A percentile compares a stretch with the other conserved stretches of the same genome.
Evolutionary conservation across 1,139 yeast species (phyloP).

Genomic region (Wickerhamiella infanticola): DNA sequence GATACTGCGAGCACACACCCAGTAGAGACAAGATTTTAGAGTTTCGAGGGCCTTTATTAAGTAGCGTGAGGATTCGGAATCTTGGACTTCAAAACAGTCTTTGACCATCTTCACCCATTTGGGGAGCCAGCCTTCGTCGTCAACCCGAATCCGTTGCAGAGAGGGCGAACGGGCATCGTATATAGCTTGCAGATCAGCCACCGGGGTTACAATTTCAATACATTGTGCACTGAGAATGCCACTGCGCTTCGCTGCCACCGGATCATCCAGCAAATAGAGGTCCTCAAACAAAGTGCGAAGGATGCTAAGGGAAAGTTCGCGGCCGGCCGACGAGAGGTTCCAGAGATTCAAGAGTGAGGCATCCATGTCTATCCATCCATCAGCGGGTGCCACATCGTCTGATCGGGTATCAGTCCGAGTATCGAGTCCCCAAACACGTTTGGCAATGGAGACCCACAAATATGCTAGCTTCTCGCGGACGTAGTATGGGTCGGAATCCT

Average conservation of each 20-base stretch:
- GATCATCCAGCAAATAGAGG: constrained; percentile 80
- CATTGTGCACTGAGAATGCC: constrained; percentile 68
- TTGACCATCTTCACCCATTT: constrained; percentile 51
- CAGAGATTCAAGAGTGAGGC: constrained; percentile 56
- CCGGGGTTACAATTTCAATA: constrained; percentile 68
- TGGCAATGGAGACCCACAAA: constrained; percentile 88
- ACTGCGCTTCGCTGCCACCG: constrained; percentile 70
- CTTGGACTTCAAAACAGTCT: not conserved
- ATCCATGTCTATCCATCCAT: constrained; percentile 92
- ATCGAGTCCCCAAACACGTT: constrained; percentile 66
- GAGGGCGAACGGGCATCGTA: constrained; percentile 52
- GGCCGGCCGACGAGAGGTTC: constrained; percentile 27
- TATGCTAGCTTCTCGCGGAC: constrained; percentile 79
- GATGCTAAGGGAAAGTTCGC: constrained; percentile 58
- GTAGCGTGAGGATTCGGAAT: constrained; percentile 1
- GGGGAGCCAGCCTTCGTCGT: constrained; percentile 73
- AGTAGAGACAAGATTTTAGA: constrained; percentile 75
- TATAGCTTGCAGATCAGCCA: constrained; percentile 41
- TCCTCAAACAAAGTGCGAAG: constrained; percentile 85
- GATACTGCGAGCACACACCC: constrained; percentile 73
- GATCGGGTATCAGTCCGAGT: constrained; percentile 8
- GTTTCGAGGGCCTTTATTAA: constrained; percentile 42
- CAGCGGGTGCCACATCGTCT: constrained; percentile 20
- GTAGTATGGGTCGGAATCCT: constrained; percentile 67
- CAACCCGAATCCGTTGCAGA: constrained; percentile 28